Conservation (phyloP, 352 stramenopile species). For the Pythium plurisporium region DNA sequence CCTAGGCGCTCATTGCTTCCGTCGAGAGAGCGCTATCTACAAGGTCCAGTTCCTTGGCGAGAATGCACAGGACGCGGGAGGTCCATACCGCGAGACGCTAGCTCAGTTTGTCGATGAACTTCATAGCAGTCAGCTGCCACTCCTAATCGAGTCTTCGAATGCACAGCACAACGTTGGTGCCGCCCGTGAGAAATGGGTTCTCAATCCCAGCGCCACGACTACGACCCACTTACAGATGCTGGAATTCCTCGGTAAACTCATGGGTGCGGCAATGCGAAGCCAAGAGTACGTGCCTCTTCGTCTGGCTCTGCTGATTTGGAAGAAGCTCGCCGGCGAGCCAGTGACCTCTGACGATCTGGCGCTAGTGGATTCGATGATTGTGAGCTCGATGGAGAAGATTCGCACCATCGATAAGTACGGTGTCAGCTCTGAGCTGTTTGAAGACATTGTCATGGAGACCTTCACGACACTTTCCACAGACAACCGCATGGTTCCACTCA, state of each 20-base stretch:
- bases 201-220: constrained; percentile 74
- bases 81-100: constrained; percentile 84
- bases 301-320: constrained; percentile 88
- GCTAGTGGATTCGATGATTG: constrained; percentile 79
- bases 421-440: constrained; percentile 85
- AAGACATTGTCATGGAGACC: constrained; percentile 88
- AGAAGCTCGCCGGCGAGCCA: constrained; percentile 74
- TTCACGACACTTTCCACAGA: constrained; percentile 89
- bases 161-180: constrained; percentile 84
- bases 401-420: constrained; percentile 68
- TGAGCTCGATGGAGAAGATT: constrained; percentile 87
- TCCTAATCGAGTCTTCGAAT: constrained; percentile 89
- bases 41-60: constrained; percentile 84
- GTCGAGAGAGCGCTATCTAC: constrained; percentile 69
- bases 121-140: constrained; percentile 74
- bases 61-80: constrained; percentile 80
- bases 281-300: constrained; percentile 88
- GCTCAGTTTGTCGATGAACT: constrained; percentile 80
- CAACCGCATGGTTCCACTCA: constrained; percentile 72
- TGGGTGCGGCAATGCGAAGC: constrained; percentile 83
- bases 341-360: constrained; percentile 78
- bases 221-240: constrained; percentile 71
- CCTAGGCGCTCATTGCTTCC: constrained; percentile 60
- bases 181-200: constrained; percentile 86
- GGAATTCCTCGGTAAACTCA: constrained; percentile 91